These are phyloP conservation scores for Neurospora sp. DNA, from an alignment of 495 filamentous ascomycete species.

Conservation along the genomic window DNA sequence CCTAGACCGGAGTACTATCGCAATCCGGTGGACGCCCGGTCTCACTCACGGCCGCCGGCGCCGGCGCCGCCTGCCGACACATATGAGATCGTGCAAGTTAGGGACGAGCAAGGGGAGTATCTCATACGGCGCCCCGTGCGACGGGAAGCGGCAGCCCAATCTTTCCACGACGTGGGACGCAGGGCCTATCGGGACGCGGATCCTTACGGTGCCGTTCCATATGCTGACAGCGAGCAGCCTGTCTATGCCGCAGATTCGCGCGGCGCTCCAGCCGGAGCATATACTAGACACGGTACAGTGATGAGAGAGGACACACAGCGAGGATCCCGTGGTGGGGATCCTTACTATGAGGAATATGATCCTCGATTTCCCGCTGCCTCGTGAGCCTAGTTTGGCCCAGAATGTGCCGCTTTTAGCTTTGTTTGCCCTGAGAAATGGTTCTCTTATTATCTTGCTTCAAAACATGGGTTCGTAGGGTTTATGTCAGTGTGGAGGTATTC, in stretches of 20 bases:
- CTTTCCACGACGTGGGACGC: constrained; percentile 8
- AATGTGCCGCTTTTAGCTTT: background rate
- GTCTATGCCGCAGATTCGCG: constrained; percentile 6
- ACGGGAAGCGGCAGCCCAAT: constrained; percentile 14
- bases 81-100: constrained; percentile 36
- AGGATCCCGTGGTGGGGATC: constrained; percentile 11
- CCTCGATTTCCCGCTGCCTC: constrained; percentile 20
- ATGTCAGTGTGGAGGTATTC: background rate
- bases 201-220: constrained; percentile 1
- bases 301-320: background rate
- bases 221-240: constrained; percentile 6
- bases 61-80: constrained; percentile 18
- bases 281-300: background rate
- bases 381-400: background rate
- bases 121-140: constrained; percentile 34
- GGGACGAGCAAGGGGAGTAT: constrained; percentile 35
- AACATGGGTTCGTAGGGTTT: background rate
- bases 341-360: constrained; percentile 33
- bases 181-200: background rate
- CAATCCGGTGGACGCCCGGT: constrained; percentile 20
- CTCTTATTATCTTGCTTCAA: background rate
- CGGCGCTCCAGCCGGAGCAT: background rate
- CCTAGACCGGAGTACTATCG: constrained; percentile 24
- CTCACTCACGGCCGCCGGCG: constrained; percentile 6
- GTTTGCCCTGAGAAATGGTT: background rate